Evolutionary conservation across 208 protist species (phyloP), one percentile per base, ranked within the genome.

Genomic region (Trypanosoma congolense): DNA sequence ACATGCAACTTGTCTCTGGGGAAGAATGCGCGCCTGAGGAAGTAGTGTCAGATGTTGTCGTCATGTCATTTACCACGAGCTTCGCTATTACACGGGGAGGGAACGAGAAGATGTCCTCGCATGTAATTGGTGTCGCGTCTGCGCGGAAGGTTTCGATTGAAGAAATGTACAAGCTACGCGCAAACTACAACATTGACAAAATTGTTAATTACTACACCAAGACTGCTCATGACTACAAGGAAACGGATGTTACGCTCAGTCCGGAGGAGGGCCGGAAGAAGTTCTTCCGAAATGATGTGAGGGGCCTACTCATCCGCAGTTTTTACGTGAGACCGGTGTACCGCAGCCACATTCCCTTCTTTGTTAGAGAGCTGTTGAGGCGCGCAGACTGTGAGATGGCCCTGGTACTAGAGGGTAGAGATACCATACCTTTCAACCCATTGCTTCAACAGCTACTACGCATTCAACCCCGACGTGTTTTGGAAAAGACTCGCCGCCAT

Each of bases 171-270:
- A 76, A 74, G n/a, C 63, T 95, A 5, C 79, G 85, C 25, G 65
- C 70, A 46, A 92, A 93, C 72, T 95, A 92, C 60, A 80, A 90
- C 56, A 24, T 95, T n/a, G 88, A 95, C 61, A 69, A 56, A 47
- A 83, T 83, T 58, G 65, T 92, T 25, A 64, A 79, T 53, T 90
- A 90, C 70, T 82, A 90, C 60, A 58, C 81, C 2, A 48, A 63
- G 9, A 62, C 31, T 14, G 70, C 75, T 21, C 55, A 70, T 36
- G 57, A 92, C 78, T 93, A 93, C 66, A 10, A 38, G 0, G 70
- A 65, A 9, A 92, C 85, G 1, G 73, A 92, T 64, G 79, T 93
- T 47, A 28, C 42, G 14, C 63, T 79, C 9, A 69, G 62, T 10
- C 35, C 73, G 0, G 45, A 58, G 26, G 70, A 83, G 35, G 76